Evolutionary conservation across 129 eudicot species (phyloP).

Genomic region (Kitagawia praeruptora): DNA sequence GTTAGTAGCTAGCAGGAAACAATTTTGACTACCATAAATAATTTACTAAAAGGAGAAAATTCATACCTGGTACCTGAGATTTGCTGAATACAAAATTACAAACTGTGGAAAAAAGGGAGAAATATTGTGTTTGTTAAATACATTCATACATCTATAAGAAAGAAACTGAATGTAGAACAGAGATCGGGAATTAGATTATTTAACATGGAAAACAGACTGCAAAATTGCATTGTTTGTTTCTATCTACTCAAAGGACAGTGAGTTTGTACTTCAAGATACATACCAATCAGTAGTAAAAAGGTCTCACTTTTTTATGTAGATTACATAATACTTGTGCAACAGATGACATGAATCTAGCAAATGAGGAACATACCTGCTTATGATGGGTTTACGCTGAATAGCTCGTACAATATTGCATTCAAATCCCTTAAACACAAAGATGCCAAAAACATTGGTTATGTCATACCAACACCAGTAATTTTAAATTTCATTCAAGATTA

Average conservation of each 20-base stretch:
- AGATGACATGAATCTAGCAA: not conserved
- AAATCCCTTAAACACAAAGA: slow-evolving; percentile 61
- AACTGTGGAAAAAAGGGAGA: too few species aligned
- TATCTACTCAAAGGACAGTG: slow-evolving; percentile 74
- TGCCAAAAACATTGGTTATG: slow-evolving; percentile 57
- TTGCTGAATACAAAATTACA: too few species aligned
- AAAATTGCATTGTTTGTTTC: slow-evolving; percentile 86
- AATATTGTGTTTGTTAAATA: too few species aligned
- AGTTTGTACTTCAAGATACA: slow-evolving; percentile 52
- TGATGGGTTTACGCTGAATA: too few species aligned
- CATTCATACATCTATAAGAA: too few species aligned
- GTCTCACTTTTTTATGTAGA: not conserved
- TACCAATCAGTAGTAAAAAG: not conserved
- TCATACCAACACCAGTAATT: slow-evolving; percentile 58
- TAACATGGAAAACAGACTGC: slow-evolving; percentile 43
- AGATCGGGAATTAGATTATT: too few species aligned
- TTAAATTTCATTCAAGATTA: slow-evolving; percentile 49
- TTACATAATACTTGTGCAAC: not conserved
- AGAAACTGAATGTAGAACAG: too few species aligned
- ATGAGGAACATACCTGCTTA: slow-evolving; percentile 35
- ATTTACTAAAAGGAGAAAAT: too few species aligned
- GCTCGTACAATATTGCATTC: slow-evolving; percentile 30
- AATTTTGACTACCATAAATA: too few species aligned
- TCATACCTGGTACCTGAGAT: too few species aligned
- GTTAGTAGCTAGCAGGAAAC: too few species aligned